Conservation (phyloP, 1,284 basidiomycete species). For the Moniliella sp. region DNA sequence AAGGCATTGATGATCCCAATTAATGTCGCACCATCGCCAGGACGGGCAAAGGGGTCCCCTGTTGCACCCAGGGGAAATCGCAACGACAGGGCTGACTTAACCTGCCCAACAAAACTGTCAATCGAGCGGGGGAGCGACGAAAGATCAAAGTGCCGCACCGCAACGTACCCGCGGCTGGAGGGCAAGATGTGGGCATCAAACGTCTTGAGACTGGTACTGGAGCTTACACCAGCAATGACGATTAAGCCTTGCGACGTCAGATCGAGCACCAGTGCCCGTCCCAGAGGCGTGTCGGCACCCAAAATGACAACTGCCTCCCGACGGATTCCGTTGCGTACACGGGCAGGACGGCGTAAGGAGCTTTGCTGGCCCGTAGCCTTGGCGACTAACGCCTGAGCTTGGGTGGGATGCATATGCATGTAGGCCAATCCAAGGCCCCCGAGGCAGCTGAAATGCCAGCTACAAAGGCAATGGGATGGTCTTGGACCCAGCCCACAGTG, state of each 20-base stretch:
- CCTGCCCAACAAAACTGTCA: slow-evolving; percentile 10
- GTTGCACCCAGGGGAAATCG: slow-evolving; percentile 24
- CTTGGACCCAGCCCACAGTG: slow-evolving; percentile 4
- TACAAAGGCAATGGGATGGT: slow-evolving; percentile 1
- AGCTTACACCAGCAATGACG: slow-evolving; percentile 21
- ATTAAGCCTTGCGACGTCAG: slow-evolving; percentile 21
- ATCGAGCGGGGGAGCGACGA: slow-evolving; percentile 8
- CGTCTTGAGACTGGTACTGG: slow-evolving; percentile 7
- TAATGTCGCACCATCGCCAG: slow-evolving; percentile 19
- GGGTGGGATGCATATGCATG: no score
- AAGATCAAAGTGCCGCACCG: slow-evolving; percentile 12
- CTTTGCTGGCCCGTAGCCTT: not conserved
- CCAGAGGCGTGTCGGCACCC: slow-evolving; percentile 27
- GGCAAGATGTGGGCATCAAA: slow-evolving; percentile 21
- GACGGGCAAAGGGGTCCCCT: slow-evolving; percentile 27
- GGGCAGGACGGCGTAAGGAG: not conserved
- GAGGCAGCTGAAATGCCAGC: not conserved
- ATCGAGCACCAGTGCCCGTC: slow-evolving; percentile 13
- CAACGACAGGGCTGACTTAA: slow-evolving; percentile 16
- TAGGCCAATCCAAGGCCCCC: not conserved
- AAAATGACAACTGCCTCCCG: slow-evolving; percentile 23
- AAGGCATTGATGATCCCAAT: slow-evolving; percentile 22
- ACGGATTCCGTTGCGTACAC: slow-evolving; percentile 8
- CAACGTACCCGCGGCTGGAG: slow-evolving; percentile 24
- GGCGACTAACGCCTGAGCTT: not conserved